Conservation (phyloP, 2,329 filamentous ascomycete genomes). For the Fusarium pseudograminearum region DNA sequence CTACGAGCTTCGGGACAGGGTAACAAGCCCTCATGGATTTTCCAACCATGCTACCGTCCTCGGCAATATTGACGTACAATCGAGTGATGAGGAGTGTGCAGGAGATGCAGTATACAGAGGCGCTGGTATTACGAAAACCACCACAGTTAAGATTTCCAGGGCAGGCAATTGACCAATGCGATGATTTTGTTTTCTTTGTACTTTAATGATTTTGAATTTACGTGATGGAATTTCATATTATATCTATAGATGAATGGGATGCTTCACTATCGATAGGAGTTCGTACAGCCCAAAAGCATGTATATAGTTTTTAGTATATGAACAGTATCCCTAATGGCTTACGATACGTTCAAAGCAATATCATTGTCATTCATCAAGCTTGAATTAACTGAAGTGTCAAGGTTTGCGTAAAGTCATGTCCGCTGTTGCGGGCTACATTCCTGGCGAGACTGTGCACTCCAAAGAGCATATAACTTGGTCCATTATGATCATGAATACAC, state of each 20-base stretch:
- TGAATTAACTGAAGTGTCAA: background rate
- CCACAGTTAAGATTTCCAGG: constrained; percentile 42
- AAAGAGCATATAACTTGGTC: background rate
- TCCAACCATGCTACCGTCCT: constrained; percentile 39
- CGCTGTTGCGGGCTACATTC: too few species aligned
- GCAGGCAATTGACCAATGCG: background rate
- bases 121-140: constrained; percentile 48
- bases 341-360: too few species aligned
- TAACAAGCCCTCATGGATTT: constrained; percentile 21
- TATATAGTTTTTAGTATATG: background rate
- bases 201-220: background rate
- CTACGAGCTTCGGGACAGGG: constrained; percentile 47
- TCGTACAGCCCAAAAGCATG: background rate
- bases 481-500: background rate
- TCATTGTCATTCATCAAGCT: too few species aligned
- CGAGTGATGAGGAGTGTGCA: constrained; percentile 46
- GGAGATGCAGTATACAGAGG: constrained; percentile 15
- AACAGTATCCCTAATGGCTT: background rate
- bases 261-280: background rate
- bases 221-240: background rate
- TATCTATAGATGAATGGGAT: background rate
- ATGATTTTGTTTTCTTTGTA: background rate
- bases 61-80: constrained; percentile 40
- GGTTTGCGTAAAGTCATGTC: too few species aligned
- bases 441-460: background rate